Evolutionary conservation across 352 stramenopile genomes (phyloP), one percentile per base, ranked within the genome.

Genomic region (Phytophthora sp.): DNA sequence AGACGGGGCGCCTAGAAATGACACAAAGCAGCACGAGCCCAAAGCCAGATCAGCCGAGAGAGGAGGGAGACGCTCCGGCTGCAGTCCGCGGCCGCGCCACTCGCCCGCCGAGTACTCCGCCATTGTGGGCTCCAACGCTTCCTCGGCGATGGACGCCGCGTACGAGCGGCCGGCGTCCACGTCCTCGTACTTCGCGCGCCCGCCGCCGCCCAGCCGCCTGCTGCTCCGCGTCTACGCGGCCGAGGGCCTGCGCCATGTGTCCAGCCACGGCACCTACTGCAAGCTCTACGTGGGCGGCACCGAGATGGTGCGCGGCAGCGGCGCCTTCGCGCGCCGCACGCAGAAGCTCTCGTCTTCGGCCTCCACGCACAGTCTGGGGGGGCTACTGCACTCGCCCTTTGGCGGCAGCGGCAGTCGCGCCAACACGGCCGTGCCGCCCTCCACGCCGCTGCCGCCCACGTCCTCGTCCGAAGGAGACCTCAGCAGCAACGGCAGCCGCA

Each of bases 251-350:
- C 78, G 72, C 24, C 72, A 84, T 44, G 80, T 90, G 46, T 87
- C 82, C 32, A 87, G 70, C n/a, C 72, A 89, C 9, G 84, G 84
- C 23, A 84, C 74, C 4, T 91, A 89, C 73, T 91, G 82, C 61
- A 90, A 90, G 35, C 28, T 91, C 37, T 88, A 87, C 54, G 68
- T 93, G 13, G 77, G 74, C n/a, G 61, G 69, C 24, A 66, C 55
- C 13, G 84, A 88, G 34, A 81, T 87, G 66, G 66, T 80, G 21
- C 61, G 54, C 39, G 66, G 76, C 18, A 71, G 73, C 32, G 57
- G 69, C 20, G 32, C 77, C 42, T 76, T 77, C 65, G 75, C 76
- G n/a, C 77, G 65, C 10, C 72, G 57, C 4, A 66, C 55, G n/a
- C 54, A 76, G 31, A 77, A 69, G 34, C 45, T 76, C 4, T 35